Evolutionary conservation across 371 early-diverging fungal species (phyloP).

Genomic region (Polyrhizophydium stewartii): DNA sequence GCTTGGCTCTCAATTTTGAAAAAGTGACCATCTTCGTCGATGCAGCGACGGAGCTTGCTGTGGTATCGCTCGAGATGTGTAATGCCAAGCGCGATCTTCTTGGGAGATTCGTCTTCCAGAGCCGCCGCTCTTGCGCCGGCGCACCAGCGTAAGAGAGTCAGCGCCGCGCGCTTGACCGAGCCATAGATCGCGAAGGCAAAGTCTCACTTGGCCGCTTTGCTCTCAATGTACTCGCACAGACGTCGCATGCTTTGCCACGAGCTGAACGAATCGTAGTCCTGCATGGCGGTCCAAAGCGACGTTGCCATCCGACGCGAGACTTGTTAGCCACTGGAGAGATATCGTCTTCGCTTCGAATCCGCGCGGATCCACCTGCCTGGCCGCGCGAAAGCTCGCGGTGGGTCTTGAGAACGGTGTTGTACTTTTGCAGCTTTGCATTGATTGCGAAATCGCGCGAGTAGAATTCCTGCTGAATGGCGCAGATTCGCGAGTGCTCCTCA

Average conservation of each 20-base stretch:
- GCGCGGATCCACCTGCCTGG: no score
- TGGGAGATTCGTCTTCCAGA: neutral
- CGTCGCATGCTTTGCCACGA: neutral
- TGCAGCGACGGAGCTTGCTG: neutral
- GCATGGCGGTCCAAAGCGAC: neutral
- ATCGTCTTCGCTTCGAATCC: no score
- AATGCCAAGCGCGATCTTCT: neutral
- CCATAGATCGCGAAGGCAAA: neutral
- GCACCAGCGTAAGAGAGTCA: no score
- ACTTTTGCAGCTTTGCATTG: conserved; percentile 46
- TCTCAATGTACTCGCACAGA: neutral
- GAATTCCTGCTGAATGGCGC: conserved; percentile 58
- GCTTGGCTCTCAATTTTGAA: no score
- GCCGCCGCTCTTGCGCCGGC: neutral
- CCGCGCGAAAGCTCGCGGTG: conserved; percentile 9
- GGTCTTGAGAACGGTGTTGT: conserved; percentile 9
- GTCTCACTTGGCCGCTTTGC: conserved; percentile 6
- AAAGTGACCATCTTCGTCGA: no score
- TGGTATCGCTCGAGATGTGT: neutral
- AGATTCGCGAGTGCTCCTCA: conserved; percentile 57
- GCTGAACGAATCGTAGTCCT: neutral
- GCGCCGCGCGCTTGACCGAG: no score
- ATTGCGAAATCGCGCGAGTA: conserved; percentile 52
- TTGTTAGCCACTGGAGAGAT: no score
- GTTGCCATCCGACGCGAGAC: no score